Percentiles rank a stretch among this genome's conserved stretches.
These are phyloP conservation scores for Ottelia alismoides DNA, from an alignment of 106 monocot species.

Conservation along the genomic window DNA sequence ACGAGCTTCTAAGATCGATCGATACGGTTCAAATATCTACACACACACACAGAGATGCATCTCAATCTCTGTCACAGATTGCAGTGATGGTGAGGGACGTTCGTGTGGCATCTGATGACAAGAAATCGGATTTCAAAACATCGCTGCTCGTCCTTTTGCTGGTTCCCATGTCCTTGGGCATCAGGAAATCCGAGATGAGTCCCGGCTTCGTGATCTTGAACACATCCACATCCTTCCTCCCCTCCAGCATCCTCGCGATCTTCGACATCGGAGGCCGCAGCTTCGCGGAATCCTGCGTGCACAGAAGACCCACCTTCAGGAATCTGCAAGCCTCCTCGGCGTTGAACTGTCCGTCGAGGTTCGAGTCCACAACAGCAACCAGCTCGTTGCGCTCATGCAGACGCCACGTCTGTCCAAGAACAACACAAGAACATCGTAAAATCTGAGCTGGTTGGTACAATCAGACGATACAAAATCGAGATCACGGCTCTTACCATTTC, in stretches of 20 bases:
- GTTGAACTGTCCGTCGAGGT: conserved; percentile 1
- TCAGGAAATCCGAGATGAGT: conserved; percentile 3
- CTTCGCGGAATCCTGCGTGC: conserved; percentile 8
- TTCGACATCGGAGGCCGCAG: conserved; percentile 6
- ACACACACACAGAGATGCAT: no score
- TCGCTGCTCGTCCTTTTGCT: not conserved
- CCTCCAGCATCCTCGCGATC: conserved; percentile 1
- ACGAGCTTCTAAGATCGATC: no score
- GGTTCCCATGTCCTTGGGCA: not conserved
- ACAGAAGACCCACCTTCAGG: conserved; percentile 6
- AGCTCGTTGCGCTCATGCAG: conserved; percentile 11
- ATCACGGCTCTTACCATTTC: conserved; percentile 6
- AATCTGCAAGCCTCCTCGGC: conserved; percentile 6
- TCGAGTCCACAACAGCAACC: conserved; percentile 1
- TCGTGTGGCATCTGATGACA: not conserved
- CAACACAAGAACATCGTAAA: not conserved
- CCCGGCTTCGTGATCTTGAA: conserved; percentile 7
- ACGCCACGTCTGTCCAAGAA: conserved; percentile 13
- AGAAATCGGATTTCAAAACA: not conserved
- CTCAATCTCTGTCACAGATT: conserved; percentile 6
- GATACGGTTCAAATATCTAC: no score
- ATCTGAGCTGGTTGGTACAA: no score
- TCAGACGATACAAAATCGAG: no score
- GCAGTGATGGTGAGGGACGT: conserved; percentile 7
- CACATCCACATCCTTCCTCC: not conserved